Evolutionary conservation across 257 asterid species (phyloP).

Genomic region (Thymus mandschuricus): DNA sequence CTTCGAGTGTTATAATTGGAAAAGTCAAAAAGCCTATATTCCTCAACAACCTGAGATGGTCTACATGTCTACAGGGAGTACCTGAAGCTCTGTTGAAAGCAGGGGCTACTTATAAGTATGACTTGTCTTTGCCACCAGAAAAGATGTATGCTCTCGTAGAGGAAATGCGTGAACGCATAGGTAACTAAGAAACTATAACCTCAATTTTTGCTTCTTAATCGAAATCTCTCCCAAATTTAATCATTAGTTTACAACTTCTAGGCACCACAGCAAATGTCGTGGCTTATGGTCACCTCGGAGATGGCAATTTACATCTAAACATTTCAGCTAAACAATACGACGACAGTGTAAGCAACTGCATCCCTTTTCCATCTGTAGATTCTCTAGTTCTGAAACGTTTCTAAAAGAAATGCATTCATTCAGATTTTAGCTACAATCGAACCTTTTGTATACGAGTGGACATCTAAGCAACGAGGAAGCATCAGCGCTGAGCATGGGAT

Average conservation of each 20-base stretch:
- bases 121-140: slow-evolving; percentile 82
- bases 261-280: slow-evolving; percentile 74
- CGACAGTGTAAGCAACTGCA: slow-evolving; percentile 55
- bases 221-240: too few relatives aligned
- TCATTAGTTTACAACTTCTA: slow-evolving; percentile 30
- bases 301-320: slow-evolving; percentile 93
- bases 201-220: slow-evolving; percentile 23
- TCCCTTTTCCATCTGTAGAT: slow-evolving; percentile 28
- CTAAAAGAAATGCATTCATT: slow-evolving; percentile 20
- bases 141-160: slow-evolving; percentile 87
- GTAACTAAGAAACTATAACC: slow-evolving; percentile 43
- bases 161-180: slow-evolving; percentile 84
- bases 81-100: slow-evolving; percentile 98
- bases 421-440: slow-evolving; percentile 83
- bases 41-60: slow-evolving; percentile 19
- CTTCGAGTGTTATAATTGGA: slow-evolving; percentile 14
- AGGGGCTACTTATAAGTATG: slow-evolving; percentile 93
- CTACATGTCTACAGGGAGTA: slow-evolving; percentile 61
- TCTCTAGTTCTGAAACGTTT: slow-evolving; percentile 18
- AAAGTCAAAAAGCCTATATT: slow-evolving; percentile 2
- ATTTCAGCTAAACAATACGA: slow-evolving; percentile 70
- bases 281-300: slow-evolving; percentile 97
- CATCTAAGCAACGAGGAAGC: slow-evolving; percentile 92
- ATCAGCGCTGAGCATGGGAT: slow-evolving; percentile 98
- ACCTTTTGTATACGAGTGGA: slow-evolving; percentile 98